Conservation (phyloP, 108 stramenopile species). For the Aurantiochytrium sp. region DNA sequence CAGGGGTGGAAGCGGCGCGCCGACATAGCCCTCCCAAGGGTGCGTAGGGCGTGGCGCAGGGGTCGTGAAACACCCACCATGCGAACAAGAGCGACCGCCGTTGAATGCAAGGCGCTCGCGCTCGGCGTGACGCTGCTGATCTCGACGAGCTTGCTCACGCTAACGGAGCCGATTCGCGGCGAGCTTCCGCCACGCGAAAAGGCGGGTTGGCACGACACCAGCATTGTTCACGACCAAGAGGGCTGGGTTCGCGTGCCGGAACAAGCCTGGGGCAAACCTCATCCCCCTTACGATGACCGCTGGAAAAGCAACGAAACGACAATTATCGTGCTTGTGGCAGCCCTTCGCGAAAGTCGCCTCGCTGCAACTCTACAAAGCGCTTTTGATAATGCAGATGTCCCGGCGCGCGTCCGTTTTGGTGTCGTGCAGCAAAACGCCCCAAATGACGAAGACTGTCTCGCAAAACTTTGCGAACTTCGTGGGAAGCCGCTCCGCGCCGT, state of each 20-base stretch:
- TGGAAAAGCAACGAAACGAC: background rate
- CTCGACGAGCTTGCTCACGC: no score
- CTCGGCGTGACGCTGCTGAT: no score
- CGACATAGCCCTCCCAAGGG: no score
- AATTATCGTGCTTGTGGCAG: constrained; percentile 66
- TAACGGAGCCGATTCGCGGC: background rate
- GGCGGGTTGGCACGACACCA: constrained; percentile 46
- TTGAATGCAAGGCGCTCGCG: no score
- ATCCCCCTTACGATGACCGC: background rate
- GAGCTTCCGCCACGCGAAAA: background rate
- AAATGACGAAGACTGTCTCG: constrained; percentile 38
- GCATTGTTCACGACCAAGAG: constrained; percentile 28
- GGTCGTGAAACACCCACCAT: no score
- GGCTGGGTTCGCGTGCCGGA: constrained; percentile 1
- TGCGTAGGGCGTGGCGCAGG: no score
- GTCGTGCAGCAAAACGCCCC: constrained; percentile 66
- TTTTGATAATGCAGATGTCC: constrained; percentile 61
- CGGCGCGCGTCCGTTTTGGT: constrained; percentile 63
- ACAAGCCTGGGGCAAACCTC: background rate
- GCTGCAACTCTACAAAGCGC: constrained; percentile 56
- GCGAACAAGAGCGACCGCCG: no score
- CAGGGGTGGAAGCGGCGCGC: no score
- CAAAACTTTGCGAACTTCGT: constrained; percentile 41
- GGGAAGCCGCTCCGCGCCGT: background rate
- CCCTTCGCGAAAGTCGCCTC: constrained; percentile 58